Base-by-base conservation (phyloP, 768 basidiomycete species). In the Serendipita indica region DNA sequence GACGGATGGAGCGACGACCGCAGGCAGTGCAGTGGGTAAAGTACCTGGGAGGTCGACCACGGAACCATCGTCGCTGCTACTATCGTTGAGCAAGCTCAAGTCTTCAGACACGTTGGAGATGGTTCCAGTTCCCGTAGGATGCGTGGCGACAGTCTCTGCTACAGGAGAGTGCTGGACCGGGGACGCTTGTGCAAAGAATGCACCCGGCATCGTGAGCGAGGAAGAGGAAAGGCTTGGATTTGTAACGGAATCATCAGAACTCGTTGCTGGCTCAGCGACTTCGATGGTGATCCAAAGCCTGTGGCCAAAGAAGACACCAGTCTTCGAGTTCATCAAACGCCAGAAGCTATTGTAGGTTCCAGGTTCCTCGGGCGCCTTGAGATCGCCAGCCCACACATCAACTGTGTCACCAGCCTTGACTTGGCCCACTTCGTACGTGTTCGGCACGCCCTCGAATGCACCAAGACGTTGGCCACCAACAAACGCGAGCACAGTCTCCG, bases 271-370 rank as follows among this genome's bases (percentile, higher is more conserved):
- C 57, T 12, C 33, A 28, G 46, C 62, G 20, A 33, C 58, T 59
- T 39, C 46, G 32, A 32, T 54, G 20, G 49, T 27, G 10, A 54
- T 27, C 49, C 87, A 89, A 18, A 90, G 74, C 60, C 77, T 82
- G 33, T 82, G 72, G 25, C 86, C 88, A 64, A 91, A 91, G 43
- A 79, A 66, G 39, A 73, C 74, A 1, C 78, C 79, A 16, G 49
- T 54, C 20, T 73, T 64, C 3, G 75, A 77, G 63, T 86, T 80
- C 60, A 70, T 78, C 60, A 91, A 67, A 39, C 81, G 74, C 86
- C 86, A 91, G 64, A 86, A 88, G 56, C 84, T 78, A 58, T 83
- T 77, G 69, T 88, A 89, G 57, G 78, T 75, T 10, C 86, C 86
- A 2, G 84, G 76, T 12, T 67, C 64, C 43, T 88, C 87, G 10